phyloP scores from a whole-genome alignment of 1,139 yeast species.

The Scheffersomyces cryptocercus region DNA sequence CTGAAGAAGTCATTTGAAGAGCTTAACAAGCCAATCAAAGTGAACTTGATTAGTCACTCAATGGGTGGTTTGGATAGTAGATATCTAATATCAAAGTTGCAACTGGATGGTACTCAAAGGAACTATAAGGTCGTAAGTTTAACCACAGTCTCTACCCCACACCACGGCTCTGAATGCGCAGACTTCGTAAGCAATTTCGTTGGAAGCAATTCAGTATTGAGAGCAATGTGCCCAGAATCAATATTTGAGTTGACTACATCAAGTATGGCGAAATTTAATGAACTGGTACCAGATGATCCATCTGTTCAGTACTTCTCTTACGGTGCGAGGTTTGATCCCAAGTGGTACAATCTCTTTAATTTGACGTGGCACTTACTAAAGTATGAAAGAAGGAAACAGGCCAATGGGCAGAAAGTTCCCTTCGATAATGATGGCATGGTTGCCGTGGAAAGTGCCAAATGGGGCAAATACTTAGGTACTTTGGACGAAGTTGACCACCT shows the following conservation, averaged over 20 bases:
- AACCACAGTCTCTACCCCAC: constrained; percentile 88
- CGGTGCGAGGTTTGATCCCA: constrained; percentile 73
- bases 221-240: constrained; percentile 41
- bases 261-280: constrained; percentile 56
- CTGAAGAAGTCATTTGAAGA: constrained; percentile 10
- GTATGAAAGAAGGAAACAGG: constrained; percentile 2
- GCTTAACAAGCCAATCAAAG: constrained; percentile 38
- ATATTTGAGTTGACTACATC: constrained; percentile 62
- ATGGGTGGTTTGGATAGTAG: constrained; percentile 94
- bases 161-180: constrained; percentile 83
- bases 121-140: constrained; percentile 64
- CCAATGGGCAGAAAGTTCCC: constrained; percentile 25
- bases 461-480: constrained; percentile 86
- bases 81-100: constrained; percentile 62
- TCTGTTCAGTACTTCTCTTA: constrained; percentile 74
- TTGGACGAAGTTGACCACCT: constrained; percentile 79
- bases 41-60: constrained; percentile 85
- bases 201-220: constrained; percentile 13
- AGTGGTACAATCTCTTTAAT: constrained; percentile 61
- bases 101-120: constrained; percentile 20
- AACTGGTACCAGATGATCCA: constrained; percentile 53
- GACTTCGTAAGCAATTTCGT: constrained; percentile 54
- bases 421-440: constrained; percentile 82
- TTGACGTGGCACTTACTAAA: constrained; percentile 62
- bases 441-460: constrained; percentile 71